Conservation (phyloP, 805 yeast species). For the Saturnispora zaruensis region DNA sequence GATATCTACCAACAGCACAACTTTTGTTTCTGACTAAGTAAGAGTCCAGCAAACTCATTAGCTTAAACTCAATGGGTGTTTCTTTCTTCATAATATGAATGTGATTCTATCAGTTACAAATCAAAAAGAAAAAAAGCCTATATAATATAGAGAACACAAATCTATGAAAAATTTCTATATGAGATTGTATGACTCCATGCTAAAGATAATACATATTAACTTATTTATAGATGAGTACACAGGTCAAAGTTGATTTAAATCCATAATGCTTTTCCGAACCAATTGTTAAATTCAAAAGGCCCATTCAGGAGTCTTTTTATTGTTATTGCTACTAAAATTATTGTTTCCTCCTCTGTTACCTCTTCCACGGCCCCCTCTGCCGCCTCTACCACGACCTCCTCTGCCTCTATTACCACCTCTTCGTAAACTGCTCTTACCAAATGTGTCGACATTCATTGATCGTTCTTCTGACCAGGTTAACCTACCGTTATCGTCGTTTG, state of each 20-base stretch:
- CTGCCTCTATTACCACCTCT: constrained; percentile 23
- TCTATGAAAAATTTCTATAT: not conserved
- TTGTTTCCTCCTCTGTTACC: constrained; percentile 23
- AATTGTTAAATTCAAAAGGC: constrained; percentile 12
- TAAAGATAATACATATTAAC: not conserved
- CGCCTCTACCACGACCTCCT: constrained; percentile 44
- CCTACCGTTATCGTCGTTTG: constrained; percentile 39
- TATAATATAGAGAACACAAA: not conserved
- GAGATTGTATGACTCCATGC: not conserved
- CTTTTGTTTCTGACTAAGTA: not conserved
- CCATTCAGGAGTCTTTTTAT: constrained; percentile 22
- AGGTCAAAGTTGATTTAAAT: not conserved
- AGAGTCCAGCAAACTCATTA: not conserved
- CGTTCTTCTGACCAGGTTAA: constrained; percentile 71
- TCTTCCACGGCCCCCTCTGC: constrained; percentile 35
- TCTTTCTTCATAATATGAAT: not conserved
- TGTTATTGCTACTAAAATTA: constrained; percentile 8
- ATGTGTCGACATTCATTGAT: constrained; percentile 67
- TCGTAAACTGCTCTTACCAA: constrained; percentile 50
- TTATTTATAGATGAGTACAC: not conserved
- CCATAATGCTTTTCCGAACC: not conserved
- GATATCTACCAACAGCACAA: not conserved
- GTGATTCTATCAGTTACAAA: not conserved
- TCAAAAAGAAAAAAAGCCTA: not conserved
- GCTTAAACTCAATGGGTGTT: not conserved